These are phyloP conservation scores for Vitis hybrid DNA, from an alignment of 177 flowering plant genomes.

Conservation along the genomic window DNA sequence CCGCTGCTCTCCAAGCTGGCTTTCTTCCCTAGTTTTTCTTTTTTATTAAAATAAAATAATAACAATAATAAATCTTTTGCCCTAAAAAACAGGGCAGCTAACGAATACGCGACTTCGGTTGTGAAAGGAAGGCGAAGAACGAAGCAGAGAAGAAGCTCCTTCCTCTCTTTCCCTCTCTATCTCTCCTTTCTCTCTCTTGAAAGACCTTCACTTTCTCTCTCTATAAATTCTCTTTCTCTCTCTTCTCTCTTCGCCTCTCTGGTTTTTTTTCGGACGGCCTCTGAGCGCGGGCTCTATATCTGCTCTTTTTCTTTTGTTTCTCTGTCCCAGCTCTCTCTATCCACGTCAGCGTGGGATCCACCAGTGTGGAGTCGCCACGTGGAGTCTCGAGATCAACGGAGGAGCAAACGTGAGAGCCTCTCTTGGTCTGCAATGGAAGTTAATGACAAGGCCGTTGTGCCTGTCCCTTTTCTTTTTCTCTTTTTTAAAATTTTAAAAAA, in stretches of 20 bases:
- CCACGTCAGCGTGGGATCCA: slow-evolving; percentile 56
- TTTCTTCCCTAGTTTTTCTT: neutral
- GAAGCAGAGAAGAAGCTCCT: slow-evolving; percentile 7
- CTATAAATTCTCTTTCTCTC: slow-evolving; percentile 2
- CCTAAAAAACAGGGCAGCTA: slow-evolving; percentile 22
- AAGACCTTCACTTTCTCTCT: slow-evolving; percentile 12
- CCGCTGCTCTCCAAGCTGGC: too few species aligned
- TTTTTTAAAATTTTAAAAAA: neutral
- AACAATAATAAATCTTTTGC: neutral
- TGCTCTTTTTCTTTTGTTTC: slow-evolving; percentile 10
- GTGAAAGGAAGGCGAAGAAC: slow-evolving; percentile 19
- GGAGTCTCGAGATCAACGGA: slow-evolving; percentile 24
- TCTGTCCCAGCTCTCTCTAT: neutral
- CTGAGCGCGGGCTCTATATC: slow-evolving; percentile 58
- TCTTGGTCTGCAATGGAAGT: neutral
- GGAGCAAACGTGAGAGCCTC: slow-evolving; percentile 46
- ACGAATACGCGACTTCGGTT: slow-evolving; percentile 31
- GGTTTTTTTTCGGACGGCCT: slow-evolving; percentile 42
- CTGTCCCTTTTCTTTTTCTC: neutral
- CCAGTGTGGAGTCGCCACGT: slow-evolving; percentile 28
- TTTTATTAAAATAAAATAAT: neutral
- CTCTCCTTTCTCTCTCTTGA: slow-evolving; percentile 1
- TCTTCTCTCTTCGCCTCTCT: slow-evolving; percentile 9
- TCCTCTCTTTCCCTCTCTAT: slow-evolving; percentile 8
- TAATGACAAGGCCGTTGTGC: neutral